Conservation (phyloP, 192 early-diverging fungal species). For the Backusella macrospora region DNA sequence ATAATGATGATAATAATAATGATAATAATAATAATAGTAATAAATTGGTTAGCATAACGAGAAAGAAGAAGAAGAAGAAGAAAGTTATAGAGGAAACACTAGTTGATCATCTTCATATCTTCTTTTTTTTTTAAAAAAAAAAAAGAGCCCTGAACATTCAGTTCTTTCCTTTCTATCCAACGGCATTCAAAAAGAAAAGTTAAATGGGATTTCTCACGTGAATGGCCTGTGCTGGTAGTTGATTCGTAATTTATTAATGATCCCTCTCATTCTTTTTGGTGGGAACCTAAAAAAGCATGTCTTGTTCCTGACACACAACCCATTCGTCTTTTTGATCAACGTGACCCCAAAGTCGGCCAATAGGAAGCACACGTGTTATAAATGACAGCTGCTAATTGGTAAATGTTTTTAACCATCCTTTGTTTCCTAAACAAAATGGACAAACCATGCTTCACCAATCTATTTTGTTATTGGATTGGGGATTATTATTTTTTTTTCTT, state of each 20-base stretch:
- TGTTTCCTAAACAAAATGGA: not conserved
- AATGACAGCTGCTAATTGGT: constrained; percentile 9
- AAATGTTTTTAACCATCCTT: not conserved
- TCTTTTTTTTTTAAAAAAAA: not conserved
- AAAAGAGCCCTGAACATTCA: not conserved
- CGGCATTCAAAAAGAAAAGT: not conserved
- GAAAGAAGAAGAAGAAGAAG: too few relatives aligned
- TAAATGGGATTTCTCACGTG: not conserved
- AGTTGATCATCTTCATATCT: not conserved
- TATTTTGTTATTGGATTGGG: constrained; percentile 1
- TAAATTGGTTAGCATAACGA: too few relatives aligned
- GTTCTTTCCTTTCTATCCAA: not conserved
- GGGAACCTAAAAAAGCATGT: not conserved
- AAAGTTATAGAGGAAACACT: not conserved
- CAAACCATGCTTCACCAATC: constrained; percentile 16
- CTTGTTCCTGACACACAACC: constrained; percentile 9
- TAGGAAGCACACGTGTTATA: constrained; percentile 26
- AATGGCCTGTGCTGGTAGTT: constrained; percentile 7
- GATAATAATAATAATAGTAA: not conserved
- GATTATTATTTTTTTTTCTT: constrained; percentile 4
- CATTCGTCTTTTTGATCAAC: constrained; percentile 7
- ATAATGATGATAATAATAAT: not conserved
- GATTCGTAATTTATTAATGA: constrained; percentile 1
- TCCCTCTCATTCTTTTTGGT: constrained; percentile 3
- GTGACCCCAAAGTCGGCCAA: constrained; percentile 21